phyloP scores from a whole-genome alignment of 768 basidiomycete genomes.

The Boletus tylopilopsis region DNA sequence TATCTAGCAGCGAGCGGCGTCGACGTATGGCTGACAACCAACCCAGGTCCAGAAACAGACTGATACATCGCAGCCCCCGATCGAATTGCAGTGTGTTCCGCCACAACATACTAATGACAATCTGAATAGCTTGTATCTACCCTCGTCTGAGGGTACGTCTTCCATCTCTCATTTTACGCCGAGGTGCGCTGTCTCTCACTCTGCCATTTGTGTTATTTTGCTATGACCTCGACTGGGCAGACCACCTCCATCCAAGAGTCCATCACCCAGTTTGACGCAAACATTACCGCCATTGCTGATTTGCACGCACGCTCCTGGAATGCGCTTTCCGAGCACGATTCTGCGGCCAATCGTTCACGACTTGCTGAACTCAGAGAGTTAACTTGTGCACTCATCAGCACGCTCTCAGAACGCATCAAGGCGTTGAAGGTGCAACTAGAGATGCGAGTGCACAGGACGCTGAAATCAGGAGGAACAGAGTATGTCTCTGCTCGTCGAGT shows the following conservation, averaged over 20 bases:
- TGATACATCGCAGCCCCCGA: constrained; percentile 20
- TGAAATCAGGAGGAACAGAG: constrained; percentile 41
- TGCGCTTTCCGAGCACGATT: constrained; percentile 44
- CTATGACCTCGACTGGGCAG: constrained; percentile 25
- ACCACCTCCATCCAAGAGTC: constrained; percentile 48
- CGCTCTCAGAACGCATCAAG: constrained; percentile 58
- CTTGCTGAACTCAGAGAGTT: constrained; percentile 58
- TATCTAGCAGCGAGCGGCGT: constrained; percentile 31
- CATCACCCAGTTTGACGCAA: constrained; percentile 42
- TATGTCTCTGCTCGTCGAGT: constrained; percentile 1
- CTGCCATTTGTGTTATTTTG: neutral
- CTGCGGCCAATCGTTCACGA: constrained; percentile 39
- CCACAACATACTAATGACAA: constrained; percentile 2
- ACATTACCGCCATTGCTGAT: constrained; percentile 44
- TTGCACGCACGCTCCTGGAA: constrained; percentile 49
- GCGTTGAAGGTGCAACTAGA: constrained; percentile 42
- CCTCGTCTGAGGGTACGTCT: constrained; percentile 13
- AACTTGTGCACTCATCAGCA: constrained; percentile 54
- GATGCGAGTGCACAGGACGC: constrained; percentile 37
- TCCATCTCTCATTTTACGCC: constrained; percentile 33
- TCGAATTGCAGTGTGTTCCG: constrained; percentile 25
- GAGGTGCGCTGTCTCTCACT: constrained; percentile 18
- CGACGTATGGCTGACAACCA: constrained; percentile 36
- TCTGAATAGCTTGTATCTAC: constrained; percentile 4
- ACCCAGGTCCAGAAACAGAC: constrained; percentile 53